Base-by-base conservation (phyloP, 2,329 filamentous ascomycete species). In the Calonectria montana region DNA sequence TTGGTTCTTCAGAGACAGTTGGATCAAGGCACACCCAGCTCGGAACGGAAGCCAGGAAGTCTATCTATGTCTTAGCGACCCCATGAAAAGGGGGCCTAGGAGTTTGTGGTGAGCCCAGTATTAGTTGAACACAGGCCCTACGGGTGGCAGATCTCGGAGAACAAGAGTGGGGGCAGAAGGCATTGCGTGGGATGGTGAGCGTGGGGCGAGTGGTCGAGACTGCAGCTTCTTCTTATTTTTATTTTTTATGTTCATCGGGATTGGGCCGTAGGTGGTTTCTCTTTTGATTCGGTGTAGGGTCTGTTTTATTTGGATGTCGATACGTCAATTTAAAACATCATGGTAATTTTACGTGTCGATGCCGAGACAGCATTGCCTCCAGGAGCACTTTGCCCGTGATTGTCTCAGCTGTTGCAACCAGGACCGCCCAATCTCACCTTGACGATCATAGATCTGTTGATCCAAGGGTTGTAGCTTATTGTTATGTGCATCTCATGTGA, bases 1-100 rank as follows among this genome's bases (percentile, higher is more conserved):
- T 78, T 84, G 64, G 80, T 85, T 67, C 75, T 87, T 13, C 84
- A 87, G 81, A 86, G 84, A 76, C 87, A 85, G 75, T 74, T 81
- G 12, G 75, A 75, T 47, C 48, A 74, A 62, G 64, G 68, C 45
- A 55, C 68, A 37, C 64, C 69, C 73, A 77, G 76, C 27, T 78
- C 76, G 25, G 81, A 81, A 27, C 80, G 81, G 77, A 84, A 85
- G 76, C 75, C 79, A 61, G 78, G 77, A 65, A 84, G 79, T 73
- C 81, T 79, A 48, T 75, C 76, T 53, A 50, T 78, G 66, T 77
- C 77, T 70, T 80, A 70, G 74, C 59, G 23, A 18, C 23, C 37
- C 39, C 27, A 18, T 31, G 64, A 23, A 67, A 27, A 59, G 41
- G 23, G 31, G 41, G 63, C 63, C 74, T 76, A 67, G 35, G 16